phyloP scores from a whole-genome alignment of 345 rosid genomes.

The Xanthoceras sorbifolium region DNA sequence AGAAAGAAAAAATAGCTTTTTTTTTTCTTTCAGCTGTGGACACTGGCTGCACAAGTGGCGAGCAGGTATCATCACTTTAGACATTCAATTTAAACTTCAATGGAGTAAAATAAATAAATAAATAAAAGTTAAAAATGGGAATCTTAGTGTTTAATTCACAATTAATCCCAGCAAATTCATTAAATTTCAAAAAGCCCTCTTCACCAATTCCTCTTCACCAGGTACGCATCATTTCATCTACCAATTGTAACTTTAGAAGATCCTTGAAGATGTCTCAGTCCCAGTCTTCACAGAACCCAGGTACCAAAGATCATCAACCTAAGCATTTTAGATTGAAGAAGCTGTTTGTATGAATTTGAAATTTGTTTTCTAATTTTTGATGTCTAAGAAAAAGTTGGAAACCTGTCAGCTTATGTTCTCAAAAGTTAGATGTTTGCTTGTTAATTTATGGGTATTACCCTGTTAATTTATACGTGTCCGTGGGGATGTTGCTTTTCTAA shows the following conservation, averaged over 20 bases:
- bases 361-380: not conserved
- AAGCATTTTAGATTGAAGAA: not conserved
- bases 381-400: not conserved
- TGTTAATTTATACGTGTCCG: no score
- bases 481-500: not conserved
- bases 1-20: no score
- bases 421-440: not conserved
- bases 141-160: slow-evolving; percentile 17
- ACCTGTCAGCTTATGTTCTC: not conserved
- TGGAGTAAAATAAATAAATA: not conserved
- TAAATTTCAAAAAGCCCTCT: slow-evolving; percentile 19
- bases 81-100: not conserved
- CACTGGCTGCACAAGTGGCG: no score
- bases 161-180: slow-evolving; percentile 18
- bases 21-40: no score
- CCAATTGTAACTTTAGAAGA: slow-evolving; percentile 13
- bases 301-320: slow-evolving; percentile 23
- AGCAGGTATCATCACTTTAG: no score
- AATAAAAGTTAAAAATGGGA: slow-evolving; percentile 18
- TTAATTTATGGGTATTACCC: not conserved
- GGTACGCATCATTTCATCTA: slow-evolving; percentile 18
- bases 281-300: slow-evolving; percentile 37
- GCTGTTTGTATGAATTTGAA: not conserved
- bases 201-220: slow-evolving; percentile 22
- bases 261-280: slow-evolving; percentile 52